These are phyloP conservation scores for Rubia yunnanensis DNA, from an alignment of 257 asterid species.

Conservation along the genomic window DNA sequence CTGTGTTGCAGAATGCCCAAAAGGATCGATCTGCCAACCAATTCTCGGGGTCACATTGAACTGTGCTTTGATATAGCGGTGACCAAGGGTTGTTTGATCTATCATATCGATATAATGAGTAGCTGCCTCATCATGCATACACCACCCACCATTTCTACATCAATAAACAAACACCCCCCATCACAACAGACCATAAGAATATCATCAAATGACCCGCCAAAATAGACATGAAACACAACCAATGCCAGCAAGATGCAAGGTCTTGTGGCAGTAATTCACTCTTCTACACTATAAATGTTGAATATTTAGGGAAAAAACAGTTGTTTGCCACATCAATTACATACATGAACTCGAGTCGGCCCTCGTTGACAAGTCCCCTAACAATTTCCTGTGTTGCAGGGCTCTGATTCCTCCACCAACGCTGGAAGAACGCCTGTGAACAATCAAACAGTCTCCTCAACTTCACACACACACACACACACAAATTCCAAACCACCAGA, in stretches of 20 bases:
- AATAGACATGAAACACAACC: not conserved
- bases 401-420: slow-evolving; percentile 93
- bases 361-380: slow-evolving; percentile 50
- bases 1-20: slow-evolving; percentile 98
- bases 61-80: slow-evolving; percentile 57
- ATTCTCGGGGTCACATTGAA: slow-evolving; percentile 86
- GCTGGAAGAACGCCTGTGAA: slow-evolving; percentile 87
- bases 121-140: slow-evolving; percentile 98
- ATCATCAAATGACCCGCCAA: no score
- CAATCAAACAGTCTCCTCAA: not conserved
- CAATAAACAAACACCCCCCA: not conserved
- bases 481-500: slow-evolving; percentile 1
- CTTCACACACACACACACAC: not conserved
- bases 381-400: slow-evolving; percentile 53
- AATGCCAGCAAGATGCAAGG: not conserved
- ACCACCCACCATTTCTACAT: slow-evolving; percentile 92
- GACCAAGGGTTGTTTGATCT: slow-evolving; percentile 96
- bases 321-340: not conserved
- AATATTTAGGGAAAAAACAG: not conserved
- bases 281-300: not conserved
- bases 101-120: slow-evolving; percentile 96
- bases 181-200: not conserved
- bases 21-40: slow-evolving; percentile 99
- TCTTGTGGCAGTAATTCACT: not conserved
- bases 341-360: slow-evolving; percentile 96